Evolutionary conservation across 495 filamentous ascomycete genomes (phyloP), one percentile per base, ranked within the genome.

Genomic region (Xanthoparmelia taractica): DNA sequence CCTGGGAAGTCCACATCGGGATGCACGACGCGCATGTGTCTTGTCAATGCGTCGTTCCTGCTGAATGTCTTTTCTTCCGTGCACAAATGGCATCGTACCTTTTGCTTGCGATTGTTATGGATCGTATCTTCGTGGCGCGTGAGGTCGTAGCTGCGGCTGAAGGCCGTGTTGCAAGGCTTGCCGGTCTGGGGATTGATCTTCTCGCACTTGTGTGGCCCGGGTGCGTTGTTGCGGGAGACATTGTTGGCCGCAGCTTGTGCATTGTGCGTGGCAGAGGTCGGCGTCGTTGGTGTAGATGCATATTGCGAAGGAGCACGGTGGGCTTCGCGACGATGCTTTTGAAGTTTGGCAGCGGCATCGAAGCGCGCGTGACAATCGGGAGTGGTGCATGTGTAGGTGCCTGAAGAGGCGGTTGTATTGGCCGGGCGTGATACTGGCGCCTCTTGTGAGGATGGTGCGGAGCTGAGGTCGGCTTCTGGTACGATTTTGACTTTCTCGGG

Each of bases 11-110:
- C 87, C 52, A 94, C 80, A 64, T 96, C 89, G 0, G 90, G 89
- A 70, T 96, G 91, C 60, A 92, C 90, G 55, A 95, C 91, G 27
- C 89, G 84, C 83, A 96, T 92, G 74, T 97, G 93, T 62, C 93
- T 80, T 18, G 93, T 97, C 47, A 96, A 81, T 3, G 85, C 94
- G 78, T 97, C 94, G 66, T 91, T 92, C 66, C 94, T 84, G 63
- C 88, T 93, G 71, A 97, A 97, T 0, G 90, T 93, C 80, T 97
- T 97, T 70, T 97, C 92, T 66, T 97, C 94, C n/a, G 90, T 92
- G 75, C 93, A 97, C 56, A 95, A 76, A 60, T 92, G 85, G 73
- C 93, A 98, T 29, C 91, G 86, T n/a, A 96, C 92, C 76, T 98
- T 97, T 70, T 90, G 85, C 83, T 96, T 96, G 68, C 86, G 83